Base-by-base conservation (phyloP, 2,329 filamentous ascomycete genomes). In the Dactylellina parvicollis region DNA sequence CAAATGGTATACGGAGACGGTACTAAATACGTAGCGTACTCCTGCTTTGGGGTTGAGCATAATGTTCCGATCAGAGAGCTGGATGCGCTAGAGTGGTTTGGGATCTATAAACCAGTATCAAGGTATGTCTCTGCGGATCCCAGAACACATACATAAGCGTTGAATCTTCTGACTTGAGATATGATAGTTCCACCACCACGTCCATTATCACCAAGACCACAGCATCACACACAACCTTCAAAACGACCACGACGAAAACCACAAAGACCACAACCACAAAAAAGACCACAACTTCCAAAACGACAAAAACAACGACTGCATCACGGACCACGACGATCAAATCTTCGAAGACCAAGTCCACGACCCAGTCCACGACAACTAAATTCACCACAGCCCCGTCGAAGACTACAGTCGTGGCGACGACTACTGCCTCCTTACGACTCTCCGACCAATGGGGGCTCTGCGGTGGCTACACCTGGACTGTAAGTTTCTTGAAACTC, bases 1-100 rank as follows among this genome's bases (percentile, higher is more conserved):
- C 76, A 80, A 69, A 76, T 77, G 16, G 73, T 80, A 4, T 81
- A 79, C 54, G 80, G 80, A 3, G 79, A 80, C 57, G 80, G 79
- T n/a, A 79, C 77, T 0, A 73, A 77, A 60, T 76, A 80, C 12
- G 75, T 79, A 18, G 80, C 79, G 0, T 78, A 79, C 49, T 77
- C 75, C 22, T 79, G 76, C 5, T 70, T 77, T 36, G 79, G 78
- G 2, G 64, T 69, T 1, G 54, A 59, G 9, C 64, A 69, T 36
- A 69, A 69, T 18, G 47, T 69, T 14, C 54, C 64, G 10, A 69
- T 69, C n/a, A 40, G 64, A 38, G 64, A 60, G 18, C 14, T 69
- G 22, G 64, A 69, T 30, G 55, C 30, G 1, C 36, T 69, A 4
- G 34, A 56, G 22, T 69, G 64, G 64, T 69, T 69, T 54, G 64